A percentile compares a stretch with the other conserved stretches of the same genome.
These are phyloP conservation scores for Corinectria fuckeliana DNA, from an alignment of 2,329 filamentous ascomycete genomes.

Conservation along the genomic window DNA sequence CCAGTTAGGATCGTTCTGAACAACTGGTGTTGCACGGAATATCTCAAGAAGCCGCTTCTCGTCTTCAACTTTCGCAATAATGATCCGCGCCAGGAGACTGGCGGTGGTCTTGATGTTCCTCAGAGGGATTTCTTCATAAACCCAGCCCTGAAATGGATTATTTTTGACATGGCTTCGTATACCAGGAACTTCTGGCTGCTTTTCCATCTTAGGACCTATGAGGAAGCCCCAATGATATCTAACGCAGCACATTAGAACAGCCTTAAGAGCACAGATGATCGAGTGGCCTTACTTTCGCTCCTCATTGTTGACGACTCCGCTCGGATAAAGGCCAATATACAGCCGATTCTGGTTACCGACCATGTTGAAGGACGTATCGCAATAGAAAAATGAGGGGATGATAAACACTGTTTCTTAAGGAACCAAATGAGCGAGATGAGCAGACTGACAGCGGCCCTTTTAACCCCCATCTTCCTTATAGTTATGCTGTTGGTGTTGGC, in stretches of 20 bases:
- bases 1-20: constrained; percentile 45
- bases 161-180: constrained; percentile 45
- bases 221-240: constrained; percentile 43
- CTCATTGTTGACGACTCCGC: constrained; percentile 31
- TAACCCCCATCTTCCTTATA: background rate
- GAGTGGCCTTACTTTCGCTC: constrained; percentile 32
- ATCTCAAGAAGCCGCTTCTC: constrained; percentile 41
- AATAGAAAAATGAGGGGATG: background rate
- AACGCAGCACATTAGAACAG: background rate
- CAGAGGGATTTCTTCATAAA: constrained; percentile 34
- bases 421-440: background rate
- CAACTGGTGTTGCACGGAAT: constrained; percentile 41
- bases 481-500: background rate
- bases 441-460: background rate
- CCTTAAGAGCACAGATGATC: background rate
- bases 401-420: background rate
- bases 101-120: constrained; percentile 31
- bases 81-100: constrained; percentile 45
- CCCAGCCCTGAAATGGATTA: constrained; percentile 26
- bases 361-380: background rate
- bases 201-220: constrained; percentile 40
- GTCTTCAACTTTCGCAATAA: constrained; percentile 49
- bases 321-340: constrained; percentile 43
- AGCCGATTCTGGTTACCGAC: constrained; percentile 33
- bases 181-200: constrained; percentile 27